Conservation (phyloP, 2,329 filamentous ascomycete species). For the Eurotiales sp. region DNA sequence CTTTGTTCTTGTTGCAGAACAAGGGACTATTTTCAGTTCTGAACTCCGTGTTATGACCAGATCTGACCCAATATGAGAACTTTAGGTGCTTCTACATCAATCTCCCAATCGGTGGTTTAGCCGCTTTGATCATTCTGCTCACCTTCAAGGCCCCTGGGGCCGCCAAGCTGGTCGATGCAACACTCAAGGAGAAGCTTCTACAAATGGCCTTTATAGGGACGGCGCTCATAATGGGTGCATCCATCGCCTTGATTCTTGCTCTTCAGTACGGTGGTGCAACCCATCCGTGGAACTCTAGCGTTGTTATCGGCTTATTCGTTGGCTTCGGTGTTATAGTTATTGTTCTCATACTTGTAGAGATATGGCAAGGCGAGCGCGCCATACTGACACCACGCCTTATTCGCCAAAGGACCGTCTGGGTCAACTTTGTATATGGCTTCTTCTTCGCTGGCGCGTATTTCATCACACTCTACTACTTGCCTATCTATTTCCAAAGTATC, state of each 20-base stretch:
- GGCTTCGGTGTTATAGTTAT: slow-evolving; percentile 19
- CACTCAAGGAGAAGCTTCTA: slow-evolving; percentile 20
- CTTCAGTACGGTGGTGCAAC: slow-evolving; percentile 25
- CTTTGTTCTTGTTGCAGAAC: slow-evolving; percentile 28
- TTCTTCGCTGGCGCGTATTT: slow-evolving; percentile 32
- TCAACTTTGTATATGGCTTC: slow-evolving; percentile 28
- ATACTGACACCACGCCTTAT: slow-evolving; percentile 35
- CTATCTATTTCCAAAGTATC: slow-evolving; percentile 14
- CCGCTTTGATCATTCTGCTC: slow-evolving; percentile 18
- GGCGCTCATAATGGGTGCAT: slow-evolving; percentile 18
- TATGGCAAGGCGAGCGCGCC: slow-evolving; percentile 19
- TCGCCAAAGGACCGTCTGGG: slow-evolving; percentile 32
- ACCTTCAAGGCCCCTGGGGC: slow-evolving; percentile 22
- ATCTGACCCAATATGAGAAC: not conserved
- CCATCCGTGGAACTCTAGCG: slow-evolving; percentile 20
- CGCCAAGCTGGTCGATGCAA: not conserved
- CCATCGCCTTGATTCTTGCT: slow-evolving; percentile 21
- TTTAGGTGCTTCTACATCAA: slow-evolving; percentile 22
- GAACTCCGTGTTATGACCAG: not conserved
- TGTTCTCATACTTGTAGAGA: slow-evolving; percentile 15
- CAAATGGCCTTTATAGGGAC: slow-evolving; percentile 23
- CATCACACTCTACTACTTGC: slow-evolving; percentile 31
- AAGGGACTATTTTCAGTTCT: not conserved
- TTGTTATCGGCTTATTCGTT: slow-evolving; percentile 20
- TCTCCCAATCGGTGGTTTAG: slow-evolving; percentile 13